Conservation (phyloP, 495 filamentous ascomycete genomes). For the Baudoinia panamericana region DNA sequence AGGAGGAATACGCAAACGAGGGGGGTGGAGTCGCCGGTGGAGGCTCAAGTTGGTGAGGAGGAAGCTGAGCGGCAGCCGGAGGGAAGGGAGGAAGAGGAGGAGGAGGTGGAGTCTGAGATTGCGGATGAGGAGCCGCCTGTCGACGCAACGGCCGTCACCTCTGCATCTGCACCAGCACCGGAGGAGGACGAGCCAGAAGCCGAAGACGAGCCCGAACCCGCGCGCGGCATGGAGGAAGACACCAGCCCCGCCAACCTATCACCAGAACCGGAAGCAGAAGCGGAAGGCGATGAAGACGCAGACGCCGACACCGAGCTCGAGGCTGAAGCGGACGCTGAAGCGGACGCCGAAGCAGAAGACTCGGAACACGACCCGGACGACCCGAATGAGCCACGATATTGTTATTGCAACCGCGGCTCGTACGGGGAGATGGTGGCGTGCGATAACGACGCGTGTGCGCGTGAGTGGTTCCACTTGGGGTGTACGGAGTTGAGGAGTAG, state of each 20-base stretch:
- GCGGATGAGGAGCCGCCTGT: not conserved
- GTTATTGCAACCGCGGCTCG: conserved; percentile 82
- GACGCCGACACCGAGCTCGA: conserved; percentile 1
- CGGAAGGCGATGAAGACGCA: not conserved
- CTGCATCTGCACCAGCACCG: not conserved
- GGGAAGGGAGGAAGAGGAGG: conserved; percentile 1
- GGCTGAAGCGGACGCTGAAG: conserved; percentile 1
- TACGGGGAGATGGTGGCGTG: conserved; percentile 99
- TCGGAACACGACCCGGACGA: conserved; percentile 60
- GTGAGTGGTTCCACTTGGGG: conserved; percentile 92
- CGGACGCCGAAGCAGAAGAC: conserved; percentile 35
- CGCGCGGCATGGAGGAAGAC: too few species aligned
- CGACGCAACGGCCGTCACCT: not conserved
- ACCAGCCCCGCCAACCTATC: not conserved
- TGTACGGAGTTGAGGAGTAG: conserved; percentile 82
- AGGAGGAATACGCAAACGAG: conserved; percentile 2
- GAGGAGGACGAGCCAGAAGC: not conserved
- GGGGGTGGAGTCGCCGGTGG: not conserved
- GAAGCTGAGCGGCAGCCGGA: not conserved
- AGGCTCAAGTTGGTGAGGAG: not conserved
- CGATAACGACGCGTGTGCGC: conserved; percentile 70
- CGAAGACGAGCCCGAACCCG: too few species aligned
- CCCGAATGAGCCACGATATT: conserved; percentile 75
- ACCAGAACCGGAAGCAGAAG: not conserved
- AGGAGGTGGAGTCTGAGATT: not conserved